These are phyloP conservation scores for Jamesozyma gamospora DNA, from an alignment of 805 yeast genomes.

Conservation along the genomic window DNA sequence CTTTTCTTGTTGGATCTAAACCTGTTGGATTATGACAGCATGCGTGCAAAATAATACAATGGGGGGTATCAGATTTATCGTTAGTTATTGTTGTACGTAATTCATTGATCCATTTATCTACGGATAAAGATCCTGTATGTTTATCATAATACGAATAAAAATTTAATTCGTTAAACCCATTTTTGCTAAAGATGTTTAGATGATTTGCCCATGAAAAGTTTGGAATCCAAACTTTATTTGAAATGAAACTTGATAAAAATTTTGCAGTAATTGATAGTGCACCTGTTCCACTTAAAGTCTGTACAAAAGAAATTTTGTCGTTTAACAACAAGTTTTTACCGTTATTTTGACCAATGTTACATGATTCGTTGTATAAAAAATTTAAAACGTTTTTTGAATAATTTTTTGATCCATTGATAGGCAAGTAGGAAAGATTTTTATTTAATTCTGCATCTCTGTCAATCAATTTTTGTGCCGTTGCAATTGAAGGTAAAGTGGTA, in stretches of 20 bases:
- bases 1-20: constrained; percentile 72
- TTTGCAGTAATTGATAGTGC: constrained; percentile 79
- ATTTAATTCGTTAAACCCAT: constrained; percentile 50
- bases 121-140: constrained; percentile 56
- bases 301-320: constrained; percentile 68
- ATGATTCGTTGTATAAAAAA: constrained; percentile 61
- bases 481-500: constrained; percentile 25
- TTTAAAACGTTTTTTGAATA: constrained; percentile 59
- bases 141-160: constrained; percentile 55
- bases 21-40: constrained; percentile 98
- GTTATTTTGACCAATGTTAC: neutral
- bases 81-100: constrained; percentile 27
- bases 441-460: constrained; percentile 48
- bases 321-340: constrained; percentile 49
- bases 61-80: constrained; percentile 40
- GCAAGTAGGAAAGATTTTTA: constrained; percentile 42
- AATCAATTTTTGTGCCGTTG: constrained; percentile 22
- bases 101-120: constrained; percentile 52
- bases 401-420: constrained; percentile 67
- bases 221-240: constrained; percentile 51
- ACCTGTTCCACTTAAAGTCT: constrained; percentile 92
- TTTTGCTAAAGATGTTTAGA: constrained; percentile 61
- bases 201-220: constrained; percentile 96
- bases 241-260: constrained; percentile 47
- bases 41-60: constrained; percentile 66